Conservation (phyloP, 352 stramenopile species). For the Phytophthora megakarya region DNA sequence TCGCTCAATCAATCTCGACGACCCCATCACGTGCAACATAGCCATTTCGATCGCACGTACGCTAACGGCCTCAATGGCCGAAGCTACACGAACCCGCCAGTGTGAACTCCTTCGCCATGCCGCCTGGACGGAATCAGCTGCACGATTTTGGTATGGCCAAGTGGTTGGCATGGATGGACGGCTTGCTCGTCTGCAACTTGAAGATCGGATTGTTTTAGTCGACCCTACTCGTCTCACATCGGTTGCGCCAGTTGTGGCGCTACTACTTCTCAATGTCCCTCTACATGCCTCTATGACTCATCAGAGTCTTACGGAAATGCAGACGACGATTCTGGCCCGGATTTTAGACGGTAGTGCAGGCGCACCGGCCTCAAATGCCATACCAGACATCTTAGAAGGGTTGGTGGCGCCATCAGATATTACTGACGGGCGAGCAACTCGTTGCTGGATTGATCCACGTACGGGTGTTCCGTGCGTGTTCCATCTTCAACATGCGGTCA, state of each 20-base stretch:
- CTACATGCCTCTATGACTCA: slow-evolving; percentile 1
- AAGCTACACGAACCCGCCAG: slow-evolving; percentile 4
- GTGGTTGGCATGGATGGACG: slow-evolving; percentile 9
- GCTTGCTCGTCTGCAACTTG: slow-evolving; percentile 5
- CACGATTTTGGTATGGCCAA: slow-evolving; percentile 17
- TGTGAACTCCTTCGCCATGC: slow-evolving; percentile 5
- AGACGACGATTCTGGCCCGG: slow-evolving; percentile 6
- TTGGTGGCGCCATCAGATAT: background rate
- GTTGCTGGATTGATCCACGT: slow-evolving; percentile 11
- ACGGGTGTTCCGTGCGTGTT: background rate
- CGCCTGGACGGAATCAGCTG: slow-evolving; percentile 5
- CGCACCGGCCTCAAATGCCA: background rate
- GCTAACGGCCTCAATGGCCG: background rate
- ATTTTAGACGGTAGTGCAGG: slow-evolving; percentile 2
- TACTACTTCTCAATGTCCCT: slow-evolving; percentile 1
- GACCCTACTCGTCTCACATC: background rate
- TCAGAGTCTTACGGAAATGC: background rate
- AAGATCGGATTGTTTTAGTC: slow-evolving; percentile 4
- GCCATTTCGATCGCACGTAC: background rate
- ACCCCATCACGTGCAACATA: background rate
- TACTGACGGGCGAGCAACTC: background rate
- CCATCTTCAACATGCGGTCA: slow-evolving; percentile 2
- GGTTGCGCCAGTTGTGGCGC: slow-evolving; percentile 7
- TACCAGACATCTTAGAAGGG: slow-evolving; percentile 3
- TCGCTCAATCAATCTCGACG: background rate